Base-by-base conservation (phyloP, 805 yeast species). In the Wickerhamiella brachini region DNA sequence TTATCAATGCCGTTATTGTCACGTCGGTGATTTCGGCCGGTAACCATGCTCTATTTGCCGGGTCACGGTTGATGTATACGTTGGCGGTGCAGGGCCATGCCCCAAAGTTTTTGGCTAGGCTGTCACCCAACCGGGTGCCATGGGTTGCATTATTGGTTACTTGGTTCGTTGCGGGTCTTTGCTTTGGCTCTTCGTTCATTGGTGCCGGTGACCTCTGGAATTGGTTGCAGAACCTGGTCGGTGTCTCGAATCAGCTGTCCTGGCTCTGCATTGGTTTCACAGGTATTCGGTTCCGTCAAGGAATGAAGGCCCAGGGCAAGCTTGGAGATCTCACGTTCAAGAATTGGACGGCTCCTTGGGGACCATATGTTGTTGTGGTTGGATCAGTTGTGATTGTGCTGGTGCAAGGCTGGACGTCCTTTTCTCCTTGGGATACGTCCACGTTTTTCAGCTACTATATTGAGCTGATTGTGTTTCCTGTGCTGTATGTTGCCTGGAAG, bases 361-460 rank as follows among this genome's bases (percentile, higher is more conserved):
- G 76, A 8, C 78, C 81, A 1, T 68, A 71, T 45, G 54, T 74
- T 17, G 78, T 78, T 9, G 67, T 80, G 10, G 56, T 70, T 6
- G 62, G 72, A 48, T 75, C 74, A 51, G 54, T 71, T 0, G 70
- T 78, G 38, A 68, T 80, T 45, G 76, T 75, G 13, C 64, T 79
- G 39, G 71, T 80, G 37, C 85, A 80, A 61, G 83, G 85, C 3
- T 80, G 84, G 83, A 65, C 79, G 3, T 68, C 75, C 38, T 77
- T 80, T 57, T 71, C 73, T 48, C 85, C 85, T 45, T 82, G 89
- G 89, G 72, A 72, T 62, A 71, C 77, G 0, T 69, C 79, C 63
- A 71, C 75, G 34, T 82, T 82, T 62, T 79, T 82, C 59, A 73
- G 84, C 10, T 76, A 81, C 54, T 82, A 82, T 60, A 82, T 85